Evolutionary conservation across 768 basidiomycete genomes (phyloP).

Genomic region (Paxillus involutus): DNA sequence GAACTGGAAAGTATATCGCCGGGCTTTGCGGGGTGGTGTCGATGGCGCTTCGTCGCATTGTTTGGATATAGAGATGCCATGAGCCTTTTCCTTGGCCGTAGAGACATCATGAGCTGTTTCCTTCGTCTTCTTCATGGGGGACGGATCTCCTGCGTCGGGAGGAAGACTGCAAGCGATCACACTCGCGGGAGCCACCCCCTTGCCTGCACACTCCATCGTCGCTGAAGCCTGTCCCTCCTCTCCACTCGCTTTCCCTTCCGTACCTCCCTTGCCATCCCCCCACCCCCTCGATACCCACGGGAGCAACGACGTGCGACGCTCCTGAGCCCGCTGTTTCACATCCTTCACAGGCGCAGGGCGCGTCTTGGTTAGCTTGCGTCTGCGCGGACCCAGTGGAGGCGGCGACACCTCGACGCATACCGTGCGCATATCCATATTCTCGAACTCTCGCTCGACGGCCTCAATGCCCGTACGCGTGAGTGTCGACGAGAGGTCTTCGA

Average conservation of each 20-base stretch:
- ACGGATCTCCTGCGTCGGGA: neutral
- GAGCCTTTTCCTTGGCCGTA: neutral
- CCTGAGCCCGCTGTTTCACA: neutral
- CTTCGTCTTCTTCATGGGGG: neutral
- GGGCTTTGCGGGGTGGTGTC: conserved; percentile 9
- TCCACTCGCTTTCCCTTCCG: neutral
- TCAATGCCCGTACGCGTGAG: conserved; percentile 21
- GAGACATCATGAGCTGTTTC: neutral
- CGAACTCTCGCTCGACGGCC: neutral
- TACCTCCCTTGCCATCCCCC: neutral
- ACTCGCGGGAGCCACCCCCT: neutral
- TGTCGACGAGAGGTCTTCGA: conserved; percentile 22
- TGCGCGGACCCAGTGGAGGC: conserved; percentile 2
- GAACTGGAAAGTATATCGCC: conserved; percentile 26
- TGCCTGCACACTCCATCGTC: neutral
- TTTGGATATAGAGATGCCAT: neutral
- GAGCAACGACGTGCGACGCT: conserved; percentile 19
- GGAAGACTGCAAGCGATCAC: neutral
- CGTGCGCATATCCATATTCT: conserved; percentile 23
- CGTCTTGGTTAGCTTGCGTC: conserved; percentile 24
- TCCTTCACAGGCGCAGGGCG: conserved; percentile 8
- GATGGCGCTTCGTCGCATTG: neutral
- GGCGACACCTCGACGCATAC: conserved; percentile 26
- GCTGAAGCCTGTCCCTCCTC: neutral
- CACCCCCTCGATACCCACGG: conserved; percentile 22